phyloP scores from a whole-genome alignment of 331 rosid species.

The Acacia pycnantha region DNA sequence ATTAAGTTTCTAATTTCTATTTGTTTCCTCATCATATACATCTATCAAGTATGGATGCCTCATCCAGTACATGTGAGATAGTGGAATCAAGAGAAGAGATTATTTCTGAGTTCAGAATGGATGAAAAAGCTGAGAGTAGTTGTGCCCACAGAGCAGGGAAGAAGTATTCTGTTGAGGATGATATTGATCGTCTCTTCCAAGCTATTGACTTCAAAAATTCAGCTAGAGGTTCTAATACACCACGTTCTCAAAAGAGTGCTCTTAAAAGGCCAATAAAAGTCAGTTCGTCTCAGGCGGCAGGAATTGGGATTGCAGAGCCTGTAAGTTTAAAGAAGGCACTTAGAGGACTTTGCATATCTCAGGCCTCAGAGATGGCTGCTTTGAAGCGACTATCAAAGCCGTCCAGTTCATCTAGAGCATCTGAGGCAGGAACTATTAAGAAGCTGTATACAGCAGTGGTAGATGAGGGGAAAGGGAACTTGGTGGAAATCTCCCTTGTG shows the following conservation, averaged over 20 bases:
- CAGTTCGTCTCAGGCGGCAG: slow-evolving; percentile 66
- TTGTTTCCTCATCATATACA: slow-evolving; percentile 27
- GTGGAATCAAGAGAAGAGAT: slow-evolving; percentile 71
- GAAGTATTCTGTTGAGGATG: slow-evolving; percentile 83
- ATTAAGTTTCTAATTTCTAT: slow-evolving; percentile 13
- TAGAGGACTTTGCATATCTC: slow-evolving; percentile 92
- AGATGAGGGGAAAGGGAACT: slow-evolving; percentile 60
- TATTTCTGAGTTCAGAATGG: slow-evolving; percentile 42
- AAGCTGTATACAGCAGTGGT: slow-evolving; percentile 78
- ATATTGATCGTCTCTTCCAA: slow-evolving; percentile 86
- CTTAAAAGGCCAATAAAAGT: slow-evolving; percentile 88
- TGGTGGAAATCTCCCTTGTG: slow-evolving; percentile 79
- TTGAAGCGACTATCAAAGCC: slow-evolving; percentile 78
- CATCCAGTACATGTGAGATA: slow-evolving; percentile 61
- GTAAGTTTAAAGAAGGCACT: slow-evolving; percentile 97
- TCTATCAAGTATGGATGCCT: slow-evolving; percentile 54
- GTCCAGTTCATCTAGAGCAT: slow-evolving; percentile 63
- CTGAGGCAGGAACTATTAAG: slow-evolving; percentile 88
- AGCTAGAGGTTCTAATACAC: slow-evolving; percentile 51
- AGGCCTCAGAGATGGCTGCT: slow-evolving; percentile 99
- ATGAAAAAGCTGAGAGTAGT: slow-evolving; percentile 52
- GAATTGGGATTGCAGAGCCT: slow-evolving; percentile 92
- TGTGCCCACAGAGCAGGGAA: slow-evolving; percentile 47
- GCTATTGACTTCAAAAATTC: slow-evolving; percentile 69
- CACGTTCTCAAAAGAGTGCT: slow-evolving; percentile 67